Base-by-base conservation (phyloP, 1,139 yeast species). In the Taphrina confusa region DNA sequence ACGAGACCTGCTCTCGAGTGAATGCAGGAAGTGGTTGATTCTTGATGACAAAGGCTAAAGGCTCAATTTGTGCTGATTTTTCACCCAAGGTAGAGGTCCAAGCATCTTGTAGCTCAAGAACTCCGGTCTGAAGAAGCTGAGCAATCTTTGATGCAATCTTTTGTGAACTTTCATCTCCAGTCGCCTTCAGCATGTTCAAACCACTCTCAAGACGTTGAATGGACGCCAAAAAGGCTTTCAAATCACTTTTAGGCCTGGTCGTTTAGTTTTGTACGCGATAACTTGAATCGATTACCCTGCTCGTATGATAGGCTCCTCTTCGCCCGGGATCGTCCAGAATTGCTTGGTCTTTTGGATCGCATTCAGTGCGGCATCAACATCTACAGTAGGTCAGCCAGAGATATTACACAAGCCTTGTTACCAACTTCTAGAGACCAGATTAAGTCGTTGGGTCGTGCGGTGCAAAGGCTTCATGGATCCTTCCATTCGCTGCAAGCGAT, bases 341-440 rank as follows among this genome's bases (percentile, higher is more conserved):
- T 61, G 25, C 47, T 45, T 57, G 27, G 63, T 61, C 54, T 57
- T 49, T 27, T 61, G 63, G 18, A 61, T 51, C 12, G 61, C 60
- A 18, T 23, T 39, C 4, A 60, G 51, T 16, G 63, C 59, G 5
- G 59, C 62, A 16, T 50, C 55, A 25, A 61, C 57, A 42, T 61
- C 63, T 61, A 45, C 22, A 18, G 23, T 28, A 27, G 6, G 16
- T 42, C 30, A 42, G 47, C 31, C 2, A 2, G 34, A 39, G 12
- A 27, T 33, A 14, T 22, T n/a, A n/a, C n/a, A n/a, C n/a, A n/a
- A n/a, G n/a, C n/a, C n/a, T n/a, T n/a, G n/a, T n/a, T n/a, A 30
- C 56, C 12, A 57, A 55, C 62, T 60, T 3, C 47, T 34, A 11
- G 34, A 23, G 18, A 33, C 56, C 12, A 44, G 30, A 25, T 33